Evolutionary conservation across 148 eudicot genomes (phyloP).

Genomic region (Silene uniflora): DNA sequence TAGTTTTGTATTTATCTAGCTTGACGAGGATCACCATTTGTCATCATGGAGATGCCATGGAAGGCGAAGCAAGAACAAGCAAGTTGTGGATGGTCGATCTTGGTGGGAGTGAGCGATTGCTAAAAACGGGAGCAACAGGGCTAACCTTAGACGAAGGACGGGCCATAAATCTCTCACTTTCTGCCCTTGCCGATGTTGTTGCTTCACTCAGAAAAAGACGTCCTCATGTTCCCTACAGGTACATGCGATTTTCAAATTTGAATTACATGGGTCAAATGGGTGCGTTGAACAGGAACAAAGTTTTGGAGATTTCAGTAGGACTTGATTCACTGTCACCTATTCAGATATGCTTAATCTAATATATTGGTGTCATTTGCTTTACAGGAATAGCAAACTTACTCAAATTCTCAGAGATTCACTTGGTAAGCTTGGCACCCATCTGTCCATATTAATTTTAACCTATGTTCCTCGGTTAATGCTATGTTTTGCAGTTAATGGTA

Average conservation of each 20-base stretch:
- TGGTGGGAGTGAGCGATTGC: constrained; percentile 71
- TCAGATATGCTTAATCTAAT: neutral
- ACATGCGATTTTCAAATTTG: neutral
- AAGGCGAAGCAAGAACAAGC: constrained; percentile 44
- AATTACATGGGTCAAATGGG: neutral
- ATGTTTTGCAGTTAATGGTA: neutral
- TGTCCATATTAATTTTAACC: neutral
- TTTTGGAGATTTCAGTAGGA: neutral
- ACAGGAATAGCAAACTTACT: constrained; percentile 76
- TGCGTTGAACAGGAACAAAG: neutral
- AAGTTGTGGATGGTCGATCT: constrained; percentile 90
- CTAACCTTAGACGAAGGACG: constrained; percentile 69
- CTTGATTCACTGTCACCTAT: neutral
- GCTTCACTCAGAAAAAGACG: constrained; percentile 59
- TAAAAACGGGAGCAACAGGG: constrained; percentile 76
- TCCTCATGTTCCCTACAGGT: constrained; percentile 73
- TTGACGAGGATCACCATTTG: constrained; percentile 66
- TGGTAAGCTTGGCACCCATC: constrained; percentile 31
- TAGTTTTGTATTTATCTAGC: constrained; percentile 49
- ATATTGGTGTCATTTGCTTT: constrained; percentile 11
- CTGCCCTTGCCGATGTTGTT: constrained; percentile 74
- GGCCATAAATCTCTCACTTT: constrained; percentile 76
- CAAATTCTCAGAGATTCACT: constrained; percentile 70
- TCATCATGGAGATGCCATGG: constrained; percentile 42
- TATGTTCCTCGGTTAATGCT: neutral